Percentiles rank a stretch among this genome's conserved stretches.
Conservation (phyloP, 2,329 filamentous ascomycete genomes). For the Eurotiales sp. region DNA sequence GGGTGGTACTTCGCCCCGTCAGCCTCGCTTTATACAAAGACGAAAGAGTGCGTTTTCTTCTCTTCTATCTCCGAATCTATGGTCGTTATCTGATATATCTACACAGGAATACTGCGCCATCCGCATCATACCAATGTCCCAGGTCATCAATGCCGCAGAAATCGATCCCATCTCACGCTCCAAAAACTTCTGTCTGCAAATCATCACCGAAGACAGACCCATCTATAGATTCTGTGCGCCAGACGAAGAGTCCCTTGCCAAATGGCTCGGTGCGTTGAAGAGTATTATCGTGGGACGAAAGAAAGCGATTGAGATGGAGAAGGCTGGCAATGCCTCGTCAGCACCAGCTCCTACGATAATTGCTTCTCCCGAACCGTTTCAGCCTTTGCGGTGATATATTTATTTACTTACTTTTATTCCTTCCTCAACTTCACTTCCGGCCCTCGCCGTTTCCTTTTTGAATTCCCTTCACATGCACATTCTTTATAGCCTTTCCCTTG, state of each 20-base stretch:
- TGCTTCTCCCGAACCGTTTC: slow-evolving; percentile 9
- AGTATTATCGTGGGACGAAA: slow-evolving; percentile 50
- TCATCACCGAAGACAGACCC: slow-evolving; percentile 89
- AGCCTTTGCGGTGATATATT: slow-evolving; percentile 15
- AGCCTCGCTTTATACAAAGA: slow-evolving; percentile 91
- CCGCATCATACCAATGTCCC: slow-evolving; percentile 73
- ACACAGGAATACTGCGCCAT: slow-evolving; percentile 77
- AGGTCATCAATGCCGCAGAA: slow-evolving; percentile 85
- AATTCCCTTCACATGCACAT: not conserved
- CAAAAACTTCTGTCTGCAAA: slow-evolving; percentile 82
- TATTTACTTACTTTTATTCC: not conserved
- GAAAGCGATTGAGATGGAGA: slow-evolving; percentile 25
- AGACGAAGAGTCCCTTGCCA: slow-evolving; percentile 76
- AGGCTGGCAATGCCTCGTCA: slow-evolving; percentile 6
- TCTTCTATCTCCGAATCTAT: not conserved
- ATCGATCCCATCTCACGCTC: slow-evolving; percentile 82
- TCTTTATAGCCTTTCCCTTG: slow-evolving; percentile 3
- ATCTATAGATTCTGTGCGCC: slow-evolving; percentile 67
- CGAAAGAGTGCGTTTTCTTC: slow-evolving; percentile 49
- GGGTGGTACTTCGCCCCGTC: slow-evolving; percentile 83
- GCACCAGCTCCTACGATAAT: slow-evolving; percentile 5
- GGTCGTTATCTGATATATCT: not conserved
- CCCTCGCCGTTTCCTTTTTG: not conserved
- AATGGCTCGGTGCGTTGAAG: slow-evolving; percentile 87
- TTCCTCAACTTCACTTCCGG: not conserved